Conservation (phyloP, 225 moss, liverwort and hornwort genomes). For the Rhytidiadelphus loreus region DNA sequence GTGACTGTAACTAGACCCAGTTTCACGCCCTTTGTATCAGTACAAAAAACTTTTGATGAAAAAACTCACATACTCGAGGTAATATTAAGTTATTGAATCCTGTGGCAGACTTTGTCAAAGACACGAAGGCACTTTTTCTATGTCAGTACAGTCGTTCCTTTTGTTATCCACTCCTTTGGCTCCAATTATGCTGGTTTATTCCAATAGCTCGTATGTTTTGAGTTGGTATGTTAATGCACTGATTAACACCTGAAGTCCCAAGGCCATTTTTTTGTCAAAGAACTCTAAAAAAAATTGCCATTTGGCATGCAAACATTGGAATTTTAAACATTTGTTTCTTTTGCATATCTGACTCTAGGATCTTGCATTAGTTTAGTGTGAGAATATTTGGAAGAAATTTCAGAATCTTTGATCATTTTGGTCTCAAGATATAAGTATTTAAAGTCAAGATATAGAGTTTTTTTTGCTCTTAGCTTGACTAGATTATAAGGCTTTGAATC, state of each 20-base stretch:
- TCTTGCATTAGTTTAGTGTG: too few relatives aligned
- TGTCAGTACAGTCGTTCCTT: neutral
- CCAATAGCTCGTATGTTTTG: neutral
- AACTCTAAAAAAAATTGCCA: neutral
- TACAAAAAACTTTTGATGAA: neutral
- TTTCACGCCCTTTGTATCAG: slow-evolving; percentile 22
- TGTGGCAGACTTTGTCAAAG: neutral
- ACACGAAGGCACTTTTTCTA: neutral
- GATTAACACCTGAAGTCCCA: neutral
- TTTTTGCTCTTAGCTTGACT: too few relatives aligned
- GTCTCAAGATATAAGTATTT: too few relatives aligned
- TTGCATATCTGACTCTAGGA: too few relatives aligned
- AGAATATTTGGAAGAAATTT: too few relatives aligned
- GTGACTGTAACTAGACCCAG: neutral
- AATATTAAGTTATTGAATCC: neutral
- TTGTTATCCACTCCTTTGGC: neutral
- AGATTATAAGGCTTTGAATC: too few relatives aligned
- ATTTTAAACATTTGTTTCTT: too few relatives aligned
- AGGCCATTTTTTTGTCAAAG: neutral
- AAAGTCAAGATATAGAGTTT: too few relatives aligned
- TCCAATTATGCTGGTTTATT: neutral
- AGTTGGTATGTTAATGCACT: neutral
- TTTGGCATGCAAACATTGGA: too few relatives aligned
- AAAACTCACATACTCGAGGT: neutral
- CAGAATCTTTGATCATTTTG: too few relatives aligned